Percentiles rank a stretch among this genome's conserved stretches.
These are phyloP conservation scores for Talaromyces sp. DNA, from an alignment of 2,329 filamentous ascomycete genomes.

Conservation along the genomic window DNA sequence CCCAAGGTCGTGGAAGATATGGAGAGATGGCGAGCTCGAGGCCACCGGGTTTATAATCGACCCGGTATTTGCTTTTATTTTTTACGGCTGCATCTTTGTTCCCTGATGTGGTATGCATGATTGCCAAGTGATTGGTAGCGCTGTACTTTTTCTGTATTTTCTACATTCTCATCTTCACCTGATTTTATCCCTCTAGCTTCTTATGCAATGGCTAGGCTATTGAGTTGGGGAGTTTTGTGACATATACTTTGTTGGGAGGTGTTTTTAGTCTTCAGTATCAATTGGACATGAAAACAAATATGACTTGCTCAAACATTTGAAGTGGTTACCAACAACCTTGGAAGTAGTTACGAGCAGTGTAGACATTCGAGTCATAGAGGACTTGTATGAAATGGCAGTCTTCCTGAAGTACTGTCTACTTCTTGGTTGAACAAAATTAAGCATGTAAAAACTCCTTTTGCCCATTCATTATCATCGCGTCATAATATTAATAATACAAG, in stretches of 20 bases:
- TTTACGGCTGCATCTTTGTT: slow-evolving; percentile 12
- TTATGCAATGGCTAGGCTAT: slow-evolving; percentile 17
- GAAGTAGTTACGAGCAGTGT: no score
- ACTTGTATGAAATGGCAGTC: no score
- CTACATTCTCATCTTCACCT: slow-evolving; percentile 5
- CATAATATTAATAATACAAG: neutral
- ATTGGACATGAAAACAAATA: slow-evolving; percentile 20
- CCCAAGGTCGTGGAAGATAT: slow-evolving; percentile 84
- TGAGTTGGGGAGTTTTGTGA: slow-evolving; percentile 20
- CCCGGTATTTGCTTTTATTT: slow-evolving; percentile 19
- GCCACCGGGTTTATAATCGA: slow-evolving; percentile 32
- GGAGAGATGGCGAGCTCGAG: slow-evolving; percentile 84
- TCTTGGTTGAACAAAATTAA: no score
- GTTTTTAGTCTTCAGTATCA: slow-evolving; percentile 19
- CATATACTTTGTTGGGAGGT: slow-evolving; percentile 23
- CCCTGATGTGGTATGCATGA: slow-evolving; percentile 15
- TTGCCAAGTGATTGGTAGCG: slow-evolving; percentile 18
- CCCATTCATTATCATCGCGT: neutral
- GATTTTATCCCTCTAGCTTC: slow-evolving; percentile 15
- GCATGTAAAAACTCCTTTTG: neutral
- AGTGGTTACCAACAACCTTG: no score
- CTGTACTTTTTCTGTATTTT: slow-evolving; percentile 21
- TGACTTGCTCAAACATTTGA: neutral
- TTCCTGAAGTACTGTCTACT: no score
- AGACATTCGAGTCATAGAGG: no score